Conservation (phyloP, 163 green algal species). For the Trebouxia gelatinosa region DNA sequence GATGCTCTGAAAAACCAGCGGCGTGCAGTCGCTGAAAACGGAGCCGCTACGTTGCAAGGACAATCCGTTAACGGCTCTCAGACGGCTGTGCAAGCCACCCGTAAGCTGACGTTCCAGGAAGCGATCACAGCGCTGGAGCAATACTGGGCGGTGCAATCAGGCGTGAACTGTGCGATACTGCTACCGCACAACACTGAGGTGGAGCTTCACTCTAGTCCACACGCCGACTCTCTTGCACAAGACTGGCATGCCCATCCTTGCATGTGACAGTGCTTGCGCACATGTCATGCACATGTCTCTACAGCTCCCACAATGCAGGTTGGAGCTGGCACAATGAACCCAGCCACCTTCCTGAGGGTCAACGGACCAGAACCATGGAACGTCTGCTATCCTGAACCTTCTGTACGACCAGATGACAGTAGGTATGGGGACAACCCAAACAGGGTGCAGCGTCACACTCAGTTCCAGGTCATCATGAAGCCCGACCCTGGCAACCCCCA, state of each 20-base stretch:
- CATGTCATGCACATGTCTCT: not conserved
- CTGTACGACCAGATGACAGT: conserved; percentile 93
- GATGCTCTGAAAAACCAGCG: too few species aligned
- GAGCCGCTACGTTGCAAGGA: too few species aligned
- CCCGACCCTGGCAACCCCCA: conserved; percentile 91
- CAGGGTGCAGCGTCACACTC: conserved; percentile 96
- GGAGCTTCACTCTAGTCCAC: not conserved
- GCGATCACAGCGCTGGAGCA: conserved; percentile 86
- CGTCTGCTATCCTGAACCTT: conserved; percentile 93
- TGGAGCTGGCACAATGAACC: conserved; percentile 92
- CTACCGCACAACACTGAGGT: conserved; percentile 97
- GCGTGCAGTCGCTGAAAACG: too few species aligned
- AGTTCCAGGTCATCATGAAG: conserved; percentile 99
- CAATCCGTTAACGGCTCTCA: too few species aligned
- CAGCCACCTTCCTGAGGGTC: conserved; percentile 90
- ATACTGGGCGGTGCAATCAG: conserved; percentile 78
- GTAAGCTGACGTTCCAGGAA: conserved; percentile 89
- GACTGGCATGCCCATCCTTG: too few species aligned
- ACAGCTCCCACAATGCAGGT: conserved; percentile 51
- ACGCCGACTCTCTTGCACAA: not conserved
- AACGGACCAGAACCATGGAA: conserved; percentile 97
- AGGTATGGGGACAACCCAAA: conserved; percentile 99
- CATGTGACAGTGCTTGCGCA: not conserved
- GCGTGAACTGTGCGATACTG: conserved; percentile 84
- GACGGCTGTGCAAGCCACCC: too few species aligned